Base-by-base conservation (phyloP, 257 asterid genomes). In the Catharanthus roseus region DNA sequence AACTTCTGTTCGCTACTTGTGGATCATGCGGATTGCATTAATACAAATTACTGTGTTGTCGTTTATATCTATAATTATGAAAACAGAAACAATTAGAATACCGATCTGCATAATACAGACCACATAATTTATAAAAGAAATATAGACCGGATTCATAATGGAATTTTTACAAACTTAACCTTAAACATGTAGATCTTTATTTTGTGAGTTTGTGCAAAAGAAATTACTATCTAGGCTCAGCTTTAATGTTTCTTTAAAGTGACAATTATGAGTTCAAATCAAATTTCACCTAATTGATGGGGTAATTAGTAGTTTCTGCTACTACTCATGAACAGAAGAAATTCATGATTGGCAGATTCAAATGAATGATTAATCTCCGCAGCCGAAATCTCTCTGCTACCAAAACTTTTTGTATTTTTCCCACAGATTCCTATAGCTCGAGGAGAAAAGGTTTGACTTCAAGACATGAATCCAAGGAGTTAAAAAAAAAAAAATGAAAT, bases 371-470 rank as follows among this genome's bases (percentile, higher is more conserved):
- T 6, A 33, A 18, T 31, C 44, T 26, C 11, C 42, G 44, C 66
- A 61, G 67, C 45, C 67, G 7, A 21, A 62, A 62, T 34, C 44
- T 34, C 44, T 61, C 45, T 33, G 44, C 36, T 15, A 33, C 13
- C 5, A n/a, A 34, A 61, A 18, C 45, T 10, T 61, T 33, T 29
- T 16, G 44, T 19, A 50, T 68, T 38, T 28, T 47, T 12, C 45
- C 71, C n/a, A 18, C 10, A 38, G 26, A 68, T 68, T 53, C 24
- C 24, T 8, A 12, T 28, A 9, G 12, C 1, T n/a, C 0, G 15
- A n/a, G 45, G n/a, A 58, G n/a, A n/a, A 45, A 16, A 19, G 10
- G 50, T 33, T 72, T 61, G 75, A 71, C 75, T 58, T 49, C 29
- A 57, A 6, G 15, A 33, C 3, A 5, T 12, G 39, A 15, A 29